Base-by-base conservation (phyloP, 345 rosid species). In the Barbarea vulgaris region DNA sequence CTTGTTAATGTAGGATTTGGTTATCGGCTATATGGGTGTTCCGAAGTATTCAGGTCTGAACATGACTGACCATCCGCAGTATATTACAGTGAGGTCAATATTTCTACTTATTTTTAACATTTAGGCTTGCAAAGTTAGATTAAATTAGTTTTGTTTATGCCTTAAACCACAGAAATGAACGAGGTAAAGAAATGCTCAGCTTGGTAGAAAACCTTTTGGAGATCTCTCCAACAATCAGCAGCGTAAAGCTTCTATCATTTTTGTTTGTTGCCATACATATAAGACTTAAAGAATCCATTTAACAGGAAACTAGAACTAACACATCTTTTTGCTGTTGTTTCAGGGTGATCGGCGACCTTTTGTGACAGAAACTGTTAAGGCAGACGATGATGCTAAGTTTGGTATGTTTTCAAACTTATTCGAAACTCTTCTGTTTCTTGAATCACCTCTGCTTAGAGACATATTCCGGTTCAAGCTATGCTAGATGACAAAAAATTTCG, bases 11-110 rank as follows among this genome's bases (percentile, higher is more conserved):
- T 78, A 91, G 98, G 98, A 94, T 82, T 83, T 94, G 73, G 96
- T 94, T 74, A 91, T 94, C 57, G 98, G 98, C 50, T 94, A 94
- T 53, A 94, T 94, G 98, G 97, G 97, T 73, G 98, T 94, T 57
- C 98, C 98, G 0, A 94, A 91, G 80, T 94, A 89, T 83, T 56
- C 88, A 65, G 95, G 96, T 72, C 25, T 89, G 77, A 85, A 89
- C 89, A 91, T 89, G 98, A 88, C 91, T 62, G 86, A 91, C 52
- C 98, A 94, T 84, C 98, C 95, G 14, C 98, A 94, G 71, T 91
- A 94, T 79, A 81, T 91, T 67, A 89, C 98, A 63, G 89, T 89
- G 65, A 89, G 98, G 98, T 91, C 39, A 66, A 22, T 36, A 59
- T 51, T 58, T 78, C 51, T 17, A 39, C 42, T 24, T 72, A 22